Evolutionary conservation across 108 stramenopile species (phyloP), one percentile per base, ranked within the genome.

Genomic region (Nitzschia palea): DNA sequence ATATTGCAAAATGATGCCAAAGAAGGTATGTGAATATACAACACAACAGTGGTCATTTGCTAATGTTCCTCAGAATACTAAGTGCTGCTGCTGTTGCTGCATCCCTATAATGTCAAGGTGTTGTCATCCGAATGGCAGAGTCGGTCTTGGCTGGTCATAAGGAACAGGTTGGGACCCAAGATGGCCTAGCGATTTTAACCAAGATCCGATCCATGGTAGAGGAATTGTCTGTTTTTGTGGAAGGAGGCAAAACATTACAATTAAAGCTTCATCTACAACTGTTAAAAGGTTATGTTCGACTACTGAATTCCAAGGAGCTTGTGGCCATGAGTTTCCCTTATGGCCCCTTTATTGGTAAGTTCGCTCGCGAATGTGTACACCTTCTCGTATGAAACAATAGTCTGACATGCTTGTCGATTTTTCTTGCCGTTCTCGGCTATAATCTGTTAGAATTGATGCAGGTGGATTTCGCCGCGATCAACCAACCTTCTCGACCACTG

Each of bases 341-440:
- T 9, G 4, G 35, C 9, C 37, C 55, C 9, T 32, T 73, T 20
- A 65, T 73, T 58, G 37, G 71, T 73, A 65, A 64, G 71, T 69
- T 12, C 8, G 14, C 0, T 9, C 14, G 31, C 31, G n/a, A n/a
- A n/a, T n/a, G n/a, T 31, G 18, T n/a, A n/a, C 4, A n/a, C 15
- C 18, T 48, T 14, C 14, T 8, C 37, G 37, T 10, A 14, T 14
- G 37, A 14, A 40, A 40, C 8, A 10, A 8, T 10, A 10, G 8
- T 40, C 14, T 40, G 37, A 40, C 37, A 40, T 10, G 37, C 14
- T 14, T 8, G 10, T 40, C 8, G 14, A 36, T 15, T 26, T 26
- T 14, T 6, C 0, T 44, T 20, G 2, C 42, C 27, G 1, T 42
- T 61, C 22, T 9, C 40, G n/a, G 12, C 15, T 27, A 18, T 2